Base-by-base conservation (phyloP, 2,329 filamentous ascomycete species). In the Incumbomyces delicatus region DNA sequence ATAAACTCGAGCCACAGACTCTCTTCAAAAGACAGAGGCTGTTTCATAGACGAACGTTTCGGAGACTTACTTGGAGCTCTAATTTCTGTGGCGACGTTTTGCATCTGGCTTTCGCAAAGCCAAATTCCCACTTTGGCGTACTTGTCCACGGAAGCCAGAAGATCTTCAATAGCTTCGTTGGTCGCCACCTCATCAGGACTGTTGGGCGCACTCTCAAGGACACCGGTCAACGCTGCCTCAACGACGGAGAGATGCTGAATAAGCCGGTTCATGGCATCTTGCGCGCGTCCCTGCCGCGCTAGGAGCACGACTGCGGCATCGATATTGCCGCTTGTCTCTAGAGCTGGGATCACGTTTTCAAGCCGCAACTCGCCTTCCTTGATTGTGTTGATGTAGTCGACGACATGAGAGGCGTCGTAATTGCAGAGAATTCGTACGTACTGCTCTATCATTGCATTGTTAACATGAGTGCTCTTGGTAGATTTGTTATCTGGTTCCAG, bases 61-160 rank as follows among this genome's bases (percentile, higher is more conserved):
- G 44, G 61, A 57, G 54, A 57, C 33, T 49, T 67, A 66, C 36
- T 50, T 47, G 46, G 52, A 55, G 58, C 50, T 46, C 60, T 47
- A 48, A 64, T 44, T 55, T 65, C 57, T 52, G 64, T 56, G 56
- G 66, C 55, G 54, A 60, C 47, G 54, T 60, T 36, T 53, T 51
- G 10, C 58, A 83, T 85, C 61, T 95, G 87, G 1, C 83, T 80
- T 64, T 94, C 87, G 57, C 92, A 96, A 11, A 98, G 72, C 92
- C 92, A 98, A 42, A 94, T 90, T 12, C 94, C 92, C 1, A 98
- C 87, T 53, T 88, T 83, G 1, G 83, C 80, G 65, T 95, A 96
- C 62, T 94, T 95, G 51, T 94, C 82, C 14, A 98, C 69, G 1
- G 83, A 81, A 48, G 80, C 77, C 3, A 95, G 72, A 1, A 95